Evolutionary conservation across 2,329 filamentous ascomycete genomes (phyloP), one percentile per base, ranked within the genome.

Genomic region (Cladorrhinum sp.): DNA sequence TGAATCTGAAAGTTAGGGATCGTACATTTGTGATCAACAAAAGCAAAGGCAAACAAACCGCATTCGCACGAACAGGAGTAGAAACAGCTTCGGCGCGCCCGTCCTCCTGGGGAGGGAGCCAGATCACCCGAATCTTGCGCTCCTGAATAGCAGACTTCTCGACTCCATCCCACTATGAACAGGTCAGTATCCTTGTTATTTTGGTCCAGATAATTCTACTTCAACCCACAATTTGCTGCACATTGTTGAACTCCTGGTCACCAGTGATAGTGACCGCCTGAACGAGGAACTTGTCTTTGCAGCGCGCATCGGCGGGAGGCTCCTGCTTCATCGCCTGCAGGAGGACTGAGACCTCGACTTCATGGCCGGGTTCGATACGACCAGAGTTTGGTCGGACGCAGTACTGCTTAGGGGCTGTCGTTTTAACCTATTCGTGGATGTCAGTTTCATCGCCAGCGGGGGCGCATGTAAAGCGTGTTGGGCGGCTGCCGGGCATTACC

Each of bases 321-420:
- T 98, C 93, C 72, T 92, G 86, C 81, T 96, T 97, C 95, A 99
- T 97, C 23, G 93, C 92, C 79, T 99, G 95, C 48, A 99, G 86
- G 38, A 98, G 87, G 61, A 99, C 95, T 96, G 93, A 89, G 66
- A 99, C 93, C 76, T 97, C 92, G 67, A 99, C 93, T 75, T 90
- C 85, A 75, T 90, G 85, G 68, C 92, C 91, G 41, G 93, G 88
- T 74, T 96, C 93, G 75, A 99, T 95, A 74, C 93, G 90, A 70
- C 95, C 95, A 56, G 93, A 96, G 81, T 99, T 98, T 60, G 95
- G 93, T 71, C 95, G 88, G 61, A 98, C 93, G 76, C 95, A 98
- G 80, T 99, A 99, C 93, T 98, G 95, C 80, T 98, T 98, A 32
- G 95, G 95, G 54, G 95, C 95, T 65, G 95, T 99, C 53, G 95